phyloP scores from a whole-genome alignment of 2,329 filamentous ascomycete species.

The Penicillium sp. region DNA sequence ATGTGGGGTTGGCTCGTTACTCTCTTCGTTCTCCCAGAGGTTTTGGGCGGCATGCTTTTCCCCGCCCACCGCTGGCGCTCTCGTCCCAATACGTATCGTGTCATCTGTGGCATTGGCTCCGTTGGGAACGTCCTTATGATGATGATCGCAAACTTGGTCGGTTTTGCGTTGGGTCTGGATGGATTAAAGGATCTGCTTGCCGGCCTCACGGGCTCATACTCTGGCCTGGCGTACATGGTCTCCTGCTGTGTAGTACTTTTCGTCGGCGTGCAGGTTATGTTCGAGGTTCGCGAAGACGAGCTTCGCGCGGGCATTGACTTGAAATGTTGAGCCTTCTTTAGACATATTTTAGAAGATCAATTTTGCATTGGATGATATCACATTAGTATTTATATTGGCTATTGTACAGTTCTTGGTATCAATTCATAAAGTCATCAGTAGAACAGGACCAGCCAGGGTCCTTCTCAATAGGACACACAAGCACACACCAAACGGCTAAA shows the following conservation, averaged over 20 bases:
- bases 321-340: constrained; percentile 61
- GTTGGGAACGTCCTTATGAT: constrained; percentile 89
- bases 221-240: constrained; percentile 71
- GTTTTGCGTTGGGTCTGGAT: constrained; percentile 89
- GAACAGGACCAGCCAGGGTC: background rate
- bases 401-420: constrained; percentile 15
- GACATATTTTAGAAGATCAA: background rate
- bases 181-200: constrained; percentile 73
- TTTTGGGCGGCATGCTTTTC: constrained; percentile 68
- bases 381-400: constrained; percentile 5
- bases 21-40: constrained; percentile 88
- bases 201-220: constrained; percentile 72
- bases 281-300: constrained; percentile 86
- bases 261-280: constrained; percentile 89
- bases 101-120: constrained; percentile 75
- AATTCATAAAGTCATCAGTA: constrained; percentile 19
- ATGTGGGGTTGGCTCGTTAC: constrained; percentile 98
- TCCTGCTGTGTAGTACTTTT: constrained; percentile 73
- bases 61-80: constrained; percentile 69
- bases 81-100: constrained; percentile 69
- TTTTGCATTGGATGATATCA: background rate
- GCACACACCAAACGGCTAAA: constrained; percentile 13
- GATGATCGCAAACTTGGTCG: constrained; percentile 92
- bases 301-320: constrained; percentile 74
- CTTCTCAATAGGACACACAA: constrained; percentile 6